Conservation (phyloP, 2,329 filamentous ascomycete genomes). For the Aspergillus sp. region DNA sequence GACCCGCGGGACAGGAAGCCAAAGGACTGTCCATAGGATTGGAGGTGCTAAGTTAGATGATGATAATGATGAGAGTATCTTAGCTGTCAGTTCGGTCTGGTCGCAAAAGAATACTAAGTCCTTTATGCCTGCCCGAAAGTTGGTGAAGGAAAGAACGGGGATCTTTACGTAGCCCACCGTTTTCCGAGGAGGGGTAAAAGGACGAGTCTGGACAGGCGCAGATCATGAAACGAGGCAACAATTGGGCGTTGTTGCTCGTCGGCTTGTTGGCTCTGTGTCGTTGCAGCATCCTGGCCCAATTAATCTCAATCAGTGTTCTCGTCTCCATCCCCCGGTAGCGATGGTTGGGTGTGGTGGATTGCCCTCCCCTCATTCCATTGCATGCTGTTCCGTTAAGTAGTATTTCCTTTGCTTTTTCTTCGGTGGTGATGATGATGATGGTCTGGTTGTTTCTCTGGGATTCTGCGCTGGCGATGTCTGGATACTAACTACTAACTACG, state of each 20-base stretch:
- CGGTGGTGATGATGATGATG: neutral
- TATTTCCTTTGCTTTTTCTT: neutral
- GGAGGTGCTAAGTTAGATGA: neutral
- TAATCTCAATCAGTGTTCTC: neutral
- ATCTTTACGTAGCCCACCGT: constrained; percentile 23
- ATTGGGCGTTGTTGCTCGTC: constrained; percentile 25
- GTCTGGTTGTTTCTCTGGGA: too few relatives aligned
- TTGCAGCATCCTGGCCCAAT: constrained; percentile 7
- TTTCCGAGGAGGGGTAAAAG: constrained; percentile 27
- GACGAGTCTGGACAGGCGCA: constrained; percentile 29
- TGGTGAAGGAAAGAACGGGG: constrained; percentile 12
- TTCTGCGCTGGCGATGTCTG: too few relatives aligned
- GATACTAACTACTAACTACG: too few relatives aligned
- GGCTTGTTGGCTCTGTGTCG: constrained; percentile 14
- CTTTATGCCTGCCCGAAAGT: constrained; percentile 15
- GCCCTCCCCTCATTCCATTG: too few relatives aligned
- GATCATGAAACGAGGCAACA: constrained; percentile 30
- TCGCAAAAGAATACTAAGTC: neutral
- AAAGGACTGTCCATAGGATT: neutral
- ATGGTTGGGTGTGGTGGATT: neutral
- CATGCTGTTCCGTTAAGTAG: neutral
- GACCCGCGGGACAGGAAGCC: neutral
- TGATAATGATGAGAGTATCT: neutral
- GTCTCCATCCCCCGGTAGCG: neutral
- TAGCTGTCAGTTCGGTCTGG: neutral